Percentiles rank a stretch among this genome's conserved stretches.
Evolutionary conservation across 768 basidiomycete species (phyloP).

Genomic region (Hericium alpestre): DNA sequence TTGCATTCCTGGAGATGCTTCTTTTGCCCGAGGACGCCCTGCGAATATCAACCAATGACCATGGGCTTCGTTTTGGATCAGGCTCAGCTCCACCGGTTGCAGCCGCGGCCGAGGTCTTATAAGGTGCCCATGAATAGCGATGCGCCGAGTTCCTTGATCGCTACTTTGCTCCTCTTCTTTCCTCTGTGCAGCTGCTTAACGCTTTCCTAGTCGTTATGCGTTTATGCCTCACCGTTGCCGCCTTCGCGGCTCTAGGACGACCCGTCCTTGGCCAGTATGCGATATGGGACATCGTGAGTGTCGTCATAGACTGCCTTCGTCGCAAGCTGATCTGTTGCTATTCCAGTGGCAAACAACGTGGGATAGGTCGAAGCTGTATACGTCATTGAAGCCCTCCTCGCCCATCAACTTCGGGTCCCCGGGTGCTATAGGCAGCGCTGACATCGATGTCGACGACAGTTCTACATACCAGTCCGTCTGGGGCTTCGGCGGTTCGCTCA

Average conservation of each 20-base stretch:
- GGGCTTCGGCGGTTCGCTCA: slow-evolving; percentile 17
- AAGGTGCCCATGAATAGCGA: neutral
- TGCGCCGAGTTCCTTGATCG: neutral
- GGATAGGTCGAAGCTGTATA: slow-evolving; percentile 14
- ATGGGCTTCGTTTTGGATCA: no score
- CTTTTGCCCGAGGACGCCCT: no score
- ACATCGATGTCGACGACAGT: slow-evolving; percentile 14
- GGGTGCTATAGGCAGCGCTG: slow-evolving; percentile 13
- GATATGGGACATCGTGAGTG: slow-evolving; percentile 4
- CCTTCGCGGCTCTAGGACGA: neutral
- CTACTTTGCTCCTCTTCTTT: neutral
- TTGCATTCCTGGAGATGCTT: no score
- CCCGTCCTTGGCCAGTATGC: slow-evolving; percentile 1
- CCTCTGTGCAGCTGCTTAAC: neutral
- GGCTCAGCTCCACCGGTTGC: no score
- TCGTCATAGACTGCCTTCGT: neutral
- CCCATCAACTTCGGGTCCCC: slow-evolving; percentile 17
- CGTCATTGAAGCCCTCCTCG: slow-evolving; percentile 3
- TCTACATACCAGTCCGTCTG: slow-evolving; percentile 16
- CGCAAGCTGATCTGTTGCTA: neutral
- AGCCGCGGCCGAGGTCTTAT: no score
- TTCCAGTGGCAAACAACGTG: slow-evolving; percentile 15
- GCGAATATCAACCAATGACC: no score
- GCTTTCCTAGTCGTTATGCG: neutral
- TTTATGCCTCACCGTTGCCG: neutral